Evolutionary conservation across 371 early-diverging fungal genomes (phyloP).

Genomic region (Actinomucor elegans): DNA sequence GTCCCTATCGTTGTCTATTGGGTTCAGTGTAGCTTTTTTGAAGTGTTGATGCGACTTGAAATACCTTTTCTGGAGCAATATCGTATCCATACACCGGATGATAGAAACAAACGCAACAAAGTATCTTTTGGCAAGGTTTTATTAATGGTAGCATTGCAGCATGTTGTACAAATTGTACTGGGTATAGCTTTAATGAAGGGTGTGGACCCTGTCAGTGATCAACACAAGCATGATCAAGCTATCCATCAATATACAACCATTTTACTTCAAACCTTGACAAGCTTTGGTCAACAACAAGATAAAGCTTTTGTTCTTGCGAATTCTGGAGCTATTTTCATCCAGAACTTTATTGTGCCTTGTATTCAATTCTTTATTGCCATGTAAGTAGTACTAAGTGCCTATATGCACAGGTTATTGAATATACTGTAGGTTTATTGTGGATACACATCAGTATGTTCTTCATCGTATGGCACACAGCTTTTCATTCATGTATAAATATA

Average conservation of each 20-base stretch:
- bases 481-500: slow-evolving; percentile 62
- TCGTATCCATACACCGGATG: slow-evolving; percentile 63
- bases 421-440: slow-evolving; percentile 47
- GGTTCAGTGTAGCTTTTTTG: slow-evolving; percentile 62
- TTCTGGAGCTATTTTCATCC: slow-evolving; percentile 5
- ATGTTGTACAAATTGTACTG: slow-evolving; percentile 41
- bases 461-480: slow-evolving; percentile 69
- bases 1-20: slow-evolving; percentile 68
- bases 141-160: slow-evolving; percentile 54
- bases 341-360: slow-evolving; percentile 14
- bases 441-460: slow-evolving; percentile 70
- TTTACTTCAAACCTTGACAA: not conserved
- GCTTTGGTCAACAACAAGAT: slow-evolving; percentile 6
- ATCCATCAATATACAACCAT: slow-evolving; percentile 4
- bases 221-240: slow-evolving; percentile 10
- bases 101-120: slow-evolving; percentile 55
- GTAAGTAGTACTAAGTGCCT: slow-evolving; percentile 11
- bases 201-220: slow-evolving; percentile 14
- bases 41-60: slow-evolving; percentile 54
- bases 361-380: slow-evolving; percentile 25
- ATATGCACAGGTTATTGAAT: not conserved
- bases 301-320: not conserved
- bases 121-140: slow-evolving; percentile 58
- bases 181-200: slow-evolving; percentile 26
- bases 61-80: slow-evolving; percentile 70